Evolutionary conservation across 345 rosid genomes (phyloP).

Genomic region (Microcos paniculata): DNA sequence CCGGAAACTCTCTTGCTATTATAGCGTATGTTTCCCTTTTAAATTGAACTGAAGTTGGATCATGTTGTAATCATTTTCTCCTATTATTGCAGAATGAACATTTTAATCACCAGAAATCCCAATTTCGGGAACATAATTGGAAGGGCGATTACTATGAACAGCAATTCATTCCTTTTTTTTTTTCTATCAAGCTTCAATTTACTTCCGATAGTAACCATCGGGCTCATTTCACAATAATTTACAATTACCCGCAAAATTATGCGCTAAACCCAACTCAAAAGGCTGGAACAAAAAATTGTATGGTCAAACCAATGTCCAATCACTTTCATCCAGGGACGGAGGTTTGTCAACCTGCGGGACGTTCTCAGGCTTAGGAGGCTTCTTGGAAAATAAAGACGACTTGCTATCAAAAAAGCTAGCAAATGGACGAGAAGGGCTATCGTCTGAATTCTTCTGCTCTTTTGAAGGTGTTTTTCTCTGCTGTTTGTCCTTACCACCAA

Average conservation of each 20-base stretch:
- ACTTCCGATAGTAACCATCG: neutral
- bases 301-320: slow-evolving; percentile 58
- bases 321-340: slow-evolving; percentile 39
- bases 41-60: too few species aligned
- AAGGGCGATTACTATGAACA: neutral
- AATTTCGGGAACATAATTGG: neutral
- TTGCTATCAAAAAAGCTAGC: slow-evolving; percentile 78
- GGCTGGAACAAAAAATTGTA: neutral
- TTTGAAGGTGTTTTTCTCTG: slow-evolving; percentile 41
- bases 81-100: neutral
- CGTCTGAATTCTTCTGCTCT: slow-evolving; percentile 45
- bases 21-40: neutral
- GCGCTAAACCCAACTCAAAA: slow-evolving; percentile 15
- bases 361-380: slow-evolving; percentile 62
- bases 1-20: neutral
- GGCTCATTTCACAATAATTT: slow-evolving; percentile 19
- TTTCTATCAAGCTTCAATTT: neutral
- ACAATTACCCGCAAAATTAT: slow-evolving; percentile 38
- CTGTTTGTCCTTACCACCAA: slow-evolving; percentile 61
- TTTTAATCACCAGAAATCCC: neutral
- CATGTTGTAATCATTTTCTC: neutral
- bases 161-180: neutral
- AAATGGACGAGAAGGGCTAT: slow-evolving; percentile 50
- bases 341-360: slow-evolving; percentile 26
- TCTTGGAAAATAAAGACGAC: slow-evolving; percentile 74